phyloP scores from a whole-genome alignment of 352 stramenopile species.

The Phytopythium helicoides region DNA sequence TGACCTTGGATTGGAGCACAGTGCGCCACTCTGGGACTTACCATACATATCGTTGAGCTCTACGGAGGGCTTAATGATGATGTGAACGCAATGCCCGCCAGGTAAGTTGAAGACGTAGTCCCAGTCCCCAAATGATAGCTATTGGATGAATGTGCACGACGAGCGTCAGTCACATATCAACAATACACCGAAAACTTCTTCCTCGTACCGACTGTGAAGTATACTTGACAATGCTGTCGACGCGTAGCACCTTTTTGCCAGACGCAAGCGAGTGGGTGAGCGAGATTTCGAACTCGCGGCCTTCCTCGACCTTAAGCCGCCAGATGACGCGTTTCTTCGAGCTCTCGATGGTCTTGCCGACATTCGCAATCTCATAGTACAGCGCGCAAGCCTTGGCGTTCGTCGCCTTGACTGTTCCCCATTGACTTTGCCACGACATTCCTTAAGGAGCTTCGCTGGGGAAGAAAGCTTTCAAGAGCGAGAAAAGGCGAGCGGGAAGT shows the following conservation, averaged over 20 bases:
- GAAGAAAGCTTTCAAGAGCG: not conserved
- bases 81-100: conserved; percentile 77
- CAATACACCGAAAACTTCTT: conserved; percentile 1
- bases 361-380: conserved; percentile 81
- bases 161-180: not conserved
- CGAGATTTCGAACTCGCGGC: conserved; percentile 80
- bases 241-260: conserved; percentile 75
- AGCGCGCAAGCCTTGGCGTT: conserved; percentile 69
- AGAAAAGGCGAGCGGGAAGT: not conserved
- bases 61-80: conserved; percentile 83
- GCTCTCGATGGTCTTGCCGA: conserved; percentile 82
- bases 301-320: conserved; percentile 79
- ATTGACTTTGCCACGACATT: conserved; percentile 72
- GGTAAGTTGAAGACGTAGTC: conserved; percentile 83
- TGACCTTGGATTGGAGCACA: too few relatives aligned
- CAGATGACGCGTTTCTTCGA: conserved; percentile 85
- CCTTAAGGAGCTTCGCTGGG: too few relatives aligned
- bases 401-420: conserved; percentile 65
- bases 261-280: conserved; percentile 80
- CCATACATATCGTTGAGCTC: conserved; percentile 88
- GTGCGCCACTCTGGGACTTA: too few relatives aligned
- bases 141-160: not conserved
- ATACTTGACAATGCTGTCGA: conserved; percentile 83
- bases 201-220: conserved; percentile 56
- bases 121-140: conserved; percentile 83